phyloP scores from a whole-genome alignment of 768 basidiomycete species.

The Tricholoma matsutake region DNA sequence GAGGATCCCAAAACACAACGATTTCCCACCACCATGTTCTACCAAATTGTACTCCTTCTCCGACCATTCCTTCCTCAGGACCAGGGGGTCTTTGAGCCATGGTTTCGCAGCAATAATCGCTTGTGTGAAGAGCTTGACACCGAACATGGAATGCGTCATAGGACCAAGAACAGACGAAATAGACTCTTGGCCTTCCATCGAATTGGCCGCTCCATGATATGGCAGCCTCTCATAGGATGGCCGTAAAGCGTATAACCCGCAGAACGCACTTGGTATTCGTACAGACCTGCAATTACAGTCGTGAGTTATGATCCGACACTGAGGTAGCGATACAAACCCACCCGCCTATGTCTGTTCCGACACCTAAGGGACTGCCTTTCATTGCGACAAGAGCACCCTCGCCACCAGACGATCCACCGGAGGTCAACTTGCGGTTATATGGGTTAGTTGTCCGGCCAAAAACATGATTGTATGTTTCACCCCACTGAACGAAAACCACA shows the following conservation, averaged over 20 bases:
- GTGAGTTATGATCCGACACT: neutral
- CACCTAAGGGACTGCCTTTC: constrained; percentile 56
- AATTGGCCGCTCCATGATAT: constrained; percentile 50
- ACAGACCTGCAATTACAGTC: constrained; percentile 36
- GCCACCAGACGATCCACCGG: constrained; percentile 66
- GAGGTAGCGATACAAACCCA: constrained; percentile 18
- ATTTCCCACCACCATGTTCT: constrained; percentile 42
- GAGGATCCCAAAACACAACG: constrained; percentile 49
- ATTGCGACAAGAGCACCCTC: constrained; percentile 63
- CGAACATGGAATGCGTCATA: constrained; percentile 47
- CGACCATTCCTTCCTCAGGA: constrained; percentile 46
- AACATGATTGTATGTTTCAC: constrained; percentile 61
- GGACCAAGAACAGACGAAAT: constrained; percentile 58
- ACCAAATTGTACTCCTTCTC: constrained; percentile 41
- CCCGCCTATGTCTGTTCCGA: constrained; percentile 66
- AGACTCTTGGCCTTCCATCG: constrained; percentile 53
- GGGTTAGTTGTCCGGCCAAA: constrained; percentile 65
- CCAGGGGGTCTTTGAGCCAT: constrained; percentile 54
- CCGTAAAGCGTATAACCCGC: constrained; percentile 57
- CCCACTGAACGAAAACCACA: constrained; percentile 31
- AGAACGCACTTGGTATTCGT: constrained; percentile 55
- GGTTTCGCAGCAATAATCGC: constrained; percentile 48
- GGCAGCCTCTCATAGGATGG: constrained; percentile 56
- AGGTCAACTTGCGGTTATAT: constrained; percentile 50
- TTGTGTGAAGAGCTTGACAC: constrained; percentile 50